These are phyloP conservation scores for Bipolaris bicolor DNA, from an alignment of 2,329 filamentous ascomycete species.

Conservation along the genomic window DNA sequence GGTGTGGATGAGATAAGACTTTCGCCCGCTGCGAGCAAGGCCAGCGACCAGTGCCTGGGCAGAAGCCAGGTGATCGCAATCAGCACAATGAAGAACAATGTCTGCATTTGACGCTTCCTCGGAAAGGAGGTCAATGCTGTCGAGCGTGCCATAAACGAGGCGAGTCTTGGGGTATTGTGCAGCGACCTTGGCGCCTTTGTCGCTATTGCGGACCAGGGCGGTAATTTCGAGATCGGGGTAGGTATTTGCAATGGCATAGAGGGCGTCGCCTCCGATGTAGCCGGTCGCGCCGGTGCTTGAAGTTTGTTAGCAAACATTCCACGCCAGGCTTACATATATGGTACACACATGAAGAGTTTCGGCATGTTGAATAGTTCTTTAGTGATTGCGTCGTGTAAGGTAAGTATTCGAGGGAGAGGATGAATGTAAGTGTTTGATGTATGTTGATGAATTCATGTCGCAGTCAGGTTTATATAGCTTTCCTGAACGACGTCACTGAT, in stretches of 20 bases:
- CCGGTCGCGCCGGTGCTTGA: constrained; percentile 41
- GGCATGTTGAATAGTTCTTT: constrained; percentile 23
- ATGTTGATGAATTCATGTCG: neutral
- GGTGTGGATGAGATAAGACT: constrained; percentile 60
- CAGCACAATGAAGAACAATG: constrained; percentile 45
- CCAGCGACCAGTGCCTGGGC: constrained; percentile 37
- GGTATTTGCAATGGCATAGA: constrained; percentile 48
- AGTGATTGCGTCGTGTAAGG: neutral
- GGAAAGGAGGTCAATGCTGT: constrained; percentile 35
- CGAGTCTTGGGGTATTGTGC: constrained; percentile 55
- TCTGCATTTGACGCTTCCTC: constrained; percentile 38
- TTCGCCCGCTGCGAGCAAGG: constrained; percentile 51
- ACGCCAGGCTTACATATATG: neutral
- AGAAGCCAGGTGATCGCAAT: constrained; percentile 37
- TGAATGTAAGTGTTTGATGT: neutral
- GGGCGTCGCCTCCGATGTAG: constrained; percentile 42
- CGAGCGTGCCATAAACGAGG: constrained; percentile 58
- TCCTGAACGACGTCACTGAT: constrained; percentile 13
- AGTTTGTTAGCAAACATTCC: neutral
- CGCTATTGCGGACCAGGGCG: constrained; percentile 57
- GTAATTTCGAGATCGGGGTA: constrained; percentile 59
- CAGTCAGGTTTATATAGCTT: neutral
- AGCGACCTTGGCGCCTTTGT: constrained; percentile 56
- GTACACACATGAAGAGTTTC: constrained; percentile 36
- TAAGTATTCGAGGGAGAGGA: too few relatives aligned